These are phyloP conservation scores for Lanmaoa pseudosensibilis DNA, from an alignment of 768 basidiomycete species.

Conservation along the genomic window DNA sequence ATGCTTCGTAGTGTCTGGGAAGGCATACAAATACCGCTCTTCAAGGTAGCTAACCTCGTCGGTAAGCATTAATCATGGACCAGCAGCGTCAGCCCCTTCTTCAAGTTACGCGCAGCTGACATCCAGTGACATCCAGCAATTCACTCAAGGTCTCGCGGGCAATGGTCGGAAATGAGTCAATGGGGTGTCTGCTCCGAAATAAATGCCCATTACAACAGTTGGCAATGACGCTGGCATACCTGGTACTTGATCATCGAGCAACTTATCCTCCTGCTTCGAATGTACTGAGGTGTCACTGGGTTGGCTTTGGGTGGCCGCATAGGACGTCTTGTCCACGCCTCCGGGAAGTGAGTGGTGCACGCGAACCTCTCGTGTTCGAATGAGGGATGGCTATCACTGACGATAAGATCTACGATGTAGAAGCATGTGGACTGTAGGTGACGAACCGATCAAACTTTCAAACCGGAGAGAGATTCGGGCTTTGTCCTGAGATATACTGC, in stretches of 20 bases:
- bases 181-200: background rate
- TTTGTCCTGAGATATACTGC: too few relatives aligned
- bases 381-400: background rate
- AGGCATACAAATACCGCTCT: background rate
- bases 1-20: background rate
- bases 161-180: background rate
- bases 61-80: too few relatives aligned
- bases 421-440: background rate
- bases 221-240: background rate
- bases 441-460: background rate
- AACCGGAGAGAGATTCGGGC: background rate
- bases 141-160: background rate
- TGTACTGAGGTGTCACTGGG: too few relatives aligned
- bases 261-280: too few relatives aligned
- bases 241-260: background rate
- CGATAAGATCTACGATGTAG: constrained; percentile 1
- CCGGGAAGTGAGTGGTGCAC: background rate
- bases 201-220: background rate
- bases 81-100: background rate
- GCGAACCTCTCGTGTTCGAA: background rate
- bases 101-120: background rate
- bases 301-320: background rate
- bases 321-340: background rate
- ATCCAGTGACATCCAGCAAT: background rate
- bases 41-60: background rate